Evolutionary conservation across 208 protist genomes (phyloP).

Genomic region (Leishmania guyanensis): DNA sequence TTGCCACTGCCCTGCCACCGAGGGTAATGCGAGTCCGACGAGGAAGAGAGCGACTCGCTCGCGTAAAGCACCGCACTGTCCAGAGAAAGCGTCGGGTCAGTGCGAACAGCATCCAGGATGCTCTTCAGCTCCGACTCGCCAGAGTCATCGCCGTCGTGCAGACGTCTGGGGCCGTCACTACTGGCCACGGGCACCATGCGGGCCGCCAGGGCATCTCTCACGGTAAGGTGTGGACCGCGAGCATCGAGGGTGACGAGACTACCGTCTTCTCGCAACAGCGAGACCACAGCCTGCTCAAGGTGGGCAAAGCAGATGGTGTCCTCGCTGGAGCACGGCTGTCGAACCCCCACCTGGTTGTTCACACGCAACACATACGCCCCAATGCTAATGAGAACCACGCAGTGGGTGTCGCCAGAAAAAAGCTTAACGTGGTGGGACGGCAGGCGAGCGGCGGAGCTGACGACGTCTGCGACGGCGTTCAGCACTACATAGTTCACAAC

Average conservation of each 20-base stretch:
- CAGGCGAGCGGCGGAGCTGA: slow-evolving; percentile 34
- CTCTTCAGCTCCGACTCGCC: slow-evolving; percentile 25
- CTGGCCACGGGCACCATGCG: slow-evolving; percentile 1
- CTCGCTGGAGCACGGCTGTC: slow-evolving; percentile 69
- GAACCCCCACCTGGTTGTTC: slow-evolving; percentile 76
- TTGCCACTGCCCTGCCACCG: not conserved
- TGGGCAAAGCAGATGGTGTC: slow-evolving; percentile 56
- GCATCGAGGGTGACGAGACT: slow-evolving; percentile 58
- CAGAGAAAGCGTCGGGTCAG: slow-evolving; percentile 53
- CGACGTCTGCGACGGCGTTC: slow-evolving; percentile 58
- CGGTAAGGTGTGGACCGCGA: slow-evolving; percentile 47
- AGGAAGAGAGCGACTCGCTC: slow-evolving; percentile 19
- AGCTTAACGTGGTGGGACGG: slow-evolving; percentile 67
- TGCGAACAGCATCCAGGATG: slow-evolving; percentile 41
- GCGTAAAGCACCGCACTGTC: slow-evolving; percentile 63
- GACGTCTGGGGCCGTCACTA: not conserved
- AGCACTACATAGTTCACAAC: slow-evolving; percentile 63
- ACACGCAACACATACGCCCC: slow-evolving; percentile 68
- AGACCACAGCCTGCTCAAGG: slow-evolving; percentile 39
- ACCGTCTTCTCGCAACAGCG: slow-evolving; percentile 44
- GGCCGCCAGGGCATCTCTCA: slow-evolving; percentile 23
- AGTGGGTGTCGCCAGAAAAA: slow-evolving; percentile 44
- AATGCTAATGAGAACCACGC: slow-evolving; percentile 55
- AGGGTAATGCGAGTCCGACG: not conserved
- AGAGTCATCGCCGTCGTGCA: slow-evolving; percentile 17